Evolutionary conservation across 2,329 filamentous ascomycete species (phyloP), one percentile per base, ranked within the genome.

Genomic region (Fusarium vanettenii): DNA sequence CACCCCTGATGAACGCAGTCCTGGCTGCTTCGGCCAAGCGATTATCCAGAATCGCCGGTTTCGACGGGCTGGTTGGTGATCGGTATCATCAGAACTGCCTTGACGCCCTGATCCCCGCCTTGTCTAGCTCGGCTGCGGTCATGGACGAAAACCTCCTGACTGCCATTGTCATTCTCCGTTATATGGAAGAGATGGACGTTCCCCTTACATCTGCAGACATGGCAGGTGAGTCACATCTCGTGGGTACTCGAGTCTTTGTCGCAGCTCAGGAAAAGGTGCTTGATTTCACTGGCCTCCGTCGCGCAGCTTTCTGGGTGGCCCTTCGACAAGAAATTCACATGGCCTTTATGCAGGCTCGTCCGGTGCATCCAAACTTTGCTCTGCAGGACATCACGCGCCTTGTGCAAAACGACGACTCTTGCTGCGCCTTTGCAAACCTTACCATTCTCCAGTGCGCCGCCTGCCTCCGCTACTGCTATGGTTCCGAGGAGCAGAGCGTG

Each of bases 61-160:
- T 80, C 6, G 76, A 80, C 25, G 69, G 60, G 0, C 43, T 80
- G 4, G 64, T 79, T 9, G 78, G 71, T 13, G 78, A 80, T 16
- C 71, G 71, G 5, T 80, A 80, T 45, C 79, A 80, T 16, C 78
- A 80, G 48, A 73, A 71, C 11, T 80, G 79, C 3, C 78, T 80
- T 27, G 73, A 76, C 25, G 71, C 69, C 8, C 70, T 81, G 2
- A 81, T 81, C 2, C 79, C 79, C 7, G 77, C 77, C 2, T 64
- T 81, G 5, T 78, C 76, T 1, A 79, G 74, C 20, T 74, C 79
- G 8, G 73, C 71, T 0, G 76, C 78, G 1, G 70, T 78, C 5
- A 75, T 80, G 59, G 80, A 81, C 57, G 79, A 81, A 29, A 81
- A 81, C 16, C 65, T 81, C 7, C 39, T 80, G 6, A 77, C 80